These are phyloP conservation scores for Metschnikowia borealis DNA, from an alignment of 805 yeast species.

Conservation along the genomic window DNA sequence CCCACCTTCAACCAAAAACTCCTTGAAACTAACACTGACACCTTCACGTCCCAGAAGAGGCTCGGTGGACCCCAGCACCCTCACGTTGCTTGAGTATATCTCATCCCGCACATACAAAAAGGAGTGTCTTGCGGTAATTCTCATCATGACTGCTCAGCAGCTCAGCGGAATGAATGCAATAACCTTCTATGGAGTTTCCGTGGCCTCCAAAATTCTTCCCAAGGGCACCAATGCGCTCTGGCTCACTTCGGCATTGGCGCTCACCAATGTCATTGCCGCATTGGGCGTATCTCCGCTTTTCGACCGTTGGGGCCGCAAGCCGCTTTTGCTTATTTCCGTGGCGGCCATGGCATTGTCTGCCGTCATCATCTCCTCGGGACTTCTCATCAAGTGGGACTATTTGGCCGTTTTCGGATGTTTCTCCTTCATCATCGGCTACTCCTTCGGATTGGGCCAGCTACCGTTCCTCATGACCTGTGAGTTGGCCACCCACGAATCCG, in stretches of 20 bases:
- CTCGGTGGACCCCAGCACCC: slow-evolving; percentile 28
- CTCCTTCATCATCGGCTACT: slow-evolving; percentile 30
- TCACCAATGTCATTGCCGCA: slow-evolving; percentile 18
- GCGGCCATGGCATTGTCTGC: slow-evolving; percentile 23
- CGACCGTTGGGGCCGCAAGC: slow-evolving; percentile 21
- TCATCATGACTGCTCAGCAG: slow-evolving; percentile 39
- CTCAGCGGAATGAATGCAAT: slow-evolving; percentile 28
- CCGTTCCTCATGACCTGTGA: slow-evolving; percentile 39
- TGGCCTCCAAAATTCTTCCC: slow-evolving; percentile 15
- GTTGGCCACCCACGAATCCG: slow-evolving; percentile 29
- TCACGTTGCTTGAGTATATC: slow-evolving; percentile 22
- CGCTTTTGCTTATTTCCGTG: slow-evolving; percentile 26
- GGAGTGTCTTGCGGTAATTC: slow-evolving; percentile 28
- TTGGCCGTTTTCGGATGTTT: slow-evolving; percentile 27
- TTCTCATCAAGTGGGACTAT: slow-evolving; percentile 15
- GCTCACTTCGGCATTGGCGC: slow-evolving; percentile 18
- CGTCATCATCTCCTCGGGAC: slow-evolving; percentile 24
- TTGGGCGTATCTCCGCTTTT: slow-evolving; percentile 16
- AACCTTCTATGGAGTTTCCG: slow-evolving; percentile 23
- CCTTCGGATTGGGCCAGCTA: slow-evolving; percentile 35
- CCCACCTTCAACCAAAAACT: background rate
- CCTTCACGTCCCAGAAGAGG: background rate
- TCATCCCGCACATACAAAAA: slow-evolving; percentile 17
- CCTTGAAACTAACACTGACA: background rate
- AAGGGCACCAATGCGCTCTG: slow-evolving; percentile 14